Base-by-base conservation (phyloP, 2,329 filamentous ascomycete genomes). In the Epichloe gansuensis region DNA sequence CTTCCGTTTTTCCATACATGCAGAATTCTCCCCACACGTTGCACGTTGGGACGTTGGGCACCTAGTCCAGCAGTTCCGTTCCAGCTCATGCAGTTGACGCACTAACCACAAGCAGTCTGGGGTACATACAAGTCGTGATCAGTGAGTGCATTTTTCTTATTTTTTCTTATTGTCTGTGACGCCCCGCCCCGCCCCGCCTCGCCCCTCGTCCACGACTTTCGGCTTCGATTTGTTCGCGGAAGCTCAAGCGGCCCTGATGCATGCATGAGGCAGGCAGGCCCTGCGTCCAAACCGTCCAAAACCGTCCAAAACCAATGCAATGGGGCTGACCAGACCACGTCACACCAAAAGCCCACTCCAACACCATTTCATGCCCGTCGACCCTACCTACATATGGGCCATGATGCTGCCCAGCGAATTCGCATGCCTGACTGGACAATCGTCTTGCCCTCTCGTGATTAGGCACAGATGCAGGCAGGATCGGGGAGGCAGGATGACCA, bases 301-400 rank as follows among this genome's bases (percentile, higher is more conserved):
- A 21, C 2, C 17, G 17, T 21, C 17, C 17, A 21, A 21, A 21
- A 21, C 17, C 17, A 21, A 21, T 21, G 48, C 53, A 53, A 53
- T 45, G 15, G 39, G 31, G 49, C 45, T 46, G 17, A 21, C 17
- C 17, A 21, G 47, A 51, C 50, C 52, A 55, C 55, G 55, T 55
- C 55, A 51, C 50, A 54, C 52, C 51, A 17, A 23, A 51, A 27
- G 31, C 42, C 47, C 53, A 27, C 51, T 38, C 34, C 34, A n/a
- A 41, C 39, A 38, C 36, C 21, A 39, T 31, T 25, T 39, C 46
- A 27, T 36, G 35, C 38, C 12, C 51, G 12, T 17, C 23, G 13
- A 31, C 21, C 23, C 23, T 34, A 9, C 12, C 21, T 27, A 17
- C 15, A 23, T n/a, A 45, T 36, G 31, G 8, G 25, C 44, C 35